Evolutionary conservation across 352 stramenopile species (phyloP).

Genomic region (Bremia lactucae): DNA sequence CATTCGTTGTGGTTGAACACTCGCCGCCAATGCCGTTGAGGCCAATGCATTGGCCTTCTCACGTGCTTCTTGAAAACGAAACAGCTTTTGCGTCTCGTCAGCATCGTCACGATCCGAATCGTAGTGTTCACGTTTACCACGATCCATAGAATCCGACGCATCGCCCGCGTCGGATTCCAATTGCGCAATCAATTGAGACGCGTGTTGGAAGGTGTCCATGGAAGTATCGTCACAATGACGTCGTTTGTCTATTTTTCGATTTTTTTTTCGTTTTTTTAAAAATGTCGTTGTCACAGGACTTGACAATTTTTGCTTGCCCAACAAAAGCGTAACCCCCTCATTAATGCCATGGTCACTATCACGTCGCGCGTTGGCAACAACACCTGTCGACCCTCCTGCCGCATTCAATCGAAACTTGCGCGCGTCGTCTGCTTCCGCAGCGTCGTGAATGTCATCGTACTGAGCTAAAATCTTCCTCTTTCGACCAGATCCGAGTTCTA

Average conservation of each 20-base stretch:
- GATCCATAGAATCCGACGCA: constrained; percentile 26
- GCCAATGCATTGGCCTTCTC: constrained; percentile 48
- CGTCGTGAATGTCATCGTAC: constrained; percentile 84
- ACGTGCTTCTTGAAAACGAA: constrained; percentile 61
- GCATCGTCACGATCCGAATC: constrained; percentile 27
- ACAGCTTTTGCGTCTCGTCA: constrained; percentile 40
- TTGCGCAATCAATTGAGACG: constrained; percentile 34
- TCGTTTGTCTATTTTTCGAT: no score
- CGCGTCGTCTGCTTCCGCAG: constrained; percentile 19
- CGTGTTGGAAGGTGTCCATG: no score
- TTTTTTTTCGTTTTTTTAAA: constrained; percentile 73
- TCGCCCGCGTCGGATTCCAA: constrained; percentile 48
- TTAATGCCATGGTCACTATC: no score
- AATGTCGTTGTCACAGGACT: no score
- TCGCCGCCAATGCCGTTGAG: constrained; percentile 28
- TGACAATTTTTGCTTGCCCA: no score
- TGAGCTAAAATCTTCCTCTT: constrained; percentile 65
- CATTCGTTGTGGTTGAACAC: constrained; percentile 18
- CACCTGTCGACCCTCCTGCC: constrained; percentile 13
- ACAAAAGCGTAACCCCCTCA: constrained; percentile 42
- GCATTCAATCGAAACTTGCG: constrained; percentile 56
- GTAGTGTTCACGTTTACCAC: constrained; percentile 38
- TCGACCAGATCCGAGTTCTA: constrained; percentile 48
- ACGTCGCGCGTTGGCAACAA: constrained; percentile 3
- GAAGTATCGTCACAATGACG: constrained; percentile 31